Percentiles rank a stretch among this genome's conserved stretches.
These are phyloP conservation scores for Yamadazyma kanchanaburiensis DNA, from an alignment of 1,139 yeast genomes.

Conservation along the genomic window DNA sequence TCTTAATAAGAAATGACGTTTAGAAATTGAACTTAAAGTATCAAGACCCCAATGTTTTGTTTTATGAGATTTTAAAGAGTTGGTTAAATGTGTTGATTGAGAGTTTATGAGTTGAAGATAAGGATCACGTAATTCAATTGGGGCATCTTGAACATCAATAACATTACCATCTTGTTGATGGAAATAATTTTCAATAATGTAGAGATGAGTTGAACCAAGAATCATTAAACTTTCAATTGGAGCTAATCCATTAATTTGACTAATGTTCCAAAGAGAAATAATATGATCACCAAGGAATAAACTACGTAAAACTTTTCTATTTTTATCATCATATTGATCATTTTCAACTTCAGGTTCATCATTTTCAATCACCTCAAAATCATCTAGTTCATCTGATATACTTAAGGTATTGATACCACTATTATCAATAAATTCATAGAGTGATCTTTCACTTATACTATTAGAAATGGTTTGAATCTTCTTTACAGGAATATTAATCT, in stretches of 20 bases:
- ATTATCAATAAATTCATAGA: slow-evolving; percentile 15
- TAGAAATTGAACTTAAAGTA: slow-evolving; percentile 59
- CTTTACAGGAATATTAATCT: slow-evolving; percentile 37
- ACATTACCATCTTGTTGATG: slow-evolving; percentile 60
- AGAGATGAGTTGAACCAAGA: slow-evolving; percentile 59
- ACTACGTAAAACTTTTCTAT: slow-evolving; percentile 68
- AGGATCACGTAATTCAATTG: slow-evolving; percentile 58
- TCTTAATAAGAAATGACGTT: slow-evolving; percentile 68
- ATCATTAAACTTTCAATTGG: slow-evolving; percentile 73
- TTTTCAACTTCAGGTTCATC: slow-evolving; percentile 13
- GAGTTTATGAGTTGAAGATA: slow-evolving; percentile 56
- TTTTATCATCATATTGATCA: slow-evolving; percentile 57
- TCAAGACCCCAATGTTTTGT: slow-evolving; percentile 55
- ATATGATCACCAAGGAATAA: slow-evolving; percentile 71
- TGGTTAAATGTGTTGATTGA: slow-evolving; percentile 22
- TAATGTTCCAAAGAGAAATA: slow-evolving; percentile 67
- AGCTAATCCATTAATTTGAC: slow-evolving; percentile 69
- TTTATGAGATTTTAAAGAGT: slow-evolving; percentile 31
- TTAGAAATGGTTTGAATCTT: slow-evolving; percentile 11
- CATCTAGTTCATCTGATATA: slow-evolving; percentile 29
- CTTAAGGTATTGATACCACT: slow-evolving; percentile 25
- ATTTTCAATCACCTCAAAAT: slow-evolving; percentile 29
- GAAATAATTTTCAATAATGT: slow-evolving; percentile 67
- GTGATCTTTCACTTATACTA: slow-evolving; percentile 5
- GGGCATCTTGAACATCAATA: slow-evolving; percentile 65